These are phyloP conservation scores for Catenaria anguillulae DNA, from an alignment of 371 early-diverging fungal genomes.

Conservation along the genomic window DNA sequence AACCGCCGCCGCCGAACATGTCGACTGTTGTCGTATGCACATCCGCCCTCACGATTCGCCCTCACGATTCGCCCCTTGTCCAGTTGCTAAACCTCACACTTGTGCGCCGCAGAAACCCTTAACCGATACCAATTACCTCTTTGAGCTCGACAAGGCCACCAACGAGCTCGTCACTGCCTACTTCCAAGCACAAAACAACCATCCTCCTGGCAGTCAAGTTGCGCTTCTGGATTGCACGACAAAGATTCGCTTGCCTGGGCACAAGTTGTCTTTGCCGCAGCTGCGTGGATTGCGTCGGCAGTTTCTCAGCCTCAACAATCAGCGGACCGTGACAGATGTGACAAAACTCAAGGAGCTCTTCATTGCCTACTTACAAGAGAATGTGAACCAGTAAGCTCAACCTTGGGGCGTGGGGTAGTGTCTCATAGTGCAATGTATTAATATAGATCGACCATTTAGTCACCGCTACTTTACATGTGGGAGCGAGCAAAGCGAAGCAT, in stretches of 20 bases:
- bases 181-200: slow-evolving; percentile 57
- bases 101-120: slow-evolving; percentile 63
- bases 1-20: slow-evolving; percentile 66
- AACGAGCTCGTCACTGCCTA: slow-evolving; percentile 65
- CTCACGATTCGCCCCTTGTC: too few relatives aligned
- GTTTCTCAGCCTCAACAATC: slow-evolving; percentile 72
- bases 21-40: slow-evolving; percentile 48
- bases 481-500: too few relatives aligned
- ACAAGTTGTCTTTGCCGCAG: slow-evolving; percentile 60
- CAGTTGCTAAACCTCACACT: too few relatives aligned
- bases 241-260: slow-evolving; percentile 47
- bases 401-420: too few relatives aligned
- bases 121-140: slow-evolving; percentile 73
- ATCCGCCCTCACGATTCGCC: too few relatives aligned
- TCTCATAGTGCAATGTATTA: too few relatives aligned
- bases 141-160: slow-evolving; percentile 70
- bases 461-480: too few relatives aligned
- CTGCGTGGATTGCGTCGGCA: slow-evolving; percentile 64
- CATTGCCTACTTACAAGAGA: slow-evolving; percentile 63
- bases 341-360: slow-evolving; percentile 63
- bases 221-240: slow-evolving; percentile 40
- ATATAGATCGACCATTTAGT: too few relatives aligned
- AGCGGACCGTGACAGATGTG: slow-evolving; percentile 50
- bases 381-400: too few relatives aligned
- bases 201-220: slow-evolving; percentile 42